Conservation (phyloP, 2,329 filamentous ascomycete genomes). For the Xylogone sp. region DNA sequence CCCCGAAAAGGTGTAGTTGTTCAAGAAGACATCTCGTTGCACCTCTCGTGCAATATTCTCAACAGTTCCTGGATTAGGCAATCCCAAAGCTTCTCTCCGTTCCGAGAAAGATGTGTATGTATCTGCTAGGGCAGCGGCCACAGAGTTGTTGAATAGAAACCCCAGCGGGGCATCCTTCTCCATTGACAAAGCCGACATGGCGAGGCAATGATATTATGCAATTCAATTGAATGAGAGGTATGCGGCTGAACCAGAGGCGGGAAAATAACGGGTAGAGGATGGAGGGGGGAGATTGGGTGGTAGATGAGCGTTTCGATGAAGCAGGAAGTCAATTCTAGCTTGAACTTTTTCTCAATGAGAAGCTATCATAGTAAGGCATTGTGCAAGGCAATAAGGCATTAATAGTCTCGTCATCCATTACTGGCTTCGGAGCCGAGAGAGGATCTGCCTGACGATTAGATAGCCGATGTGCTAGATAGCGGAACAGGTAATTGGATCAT, state of each 20-base stretch:
- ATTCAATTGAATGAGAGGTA: slow-evolving; percentile 1
- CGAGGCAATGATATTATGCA: slow-evolving; percentile 4
- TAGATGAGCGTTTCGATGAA: slow-evolving; percentile 1
- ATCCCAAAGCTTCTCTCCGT: slow-evolving; percentile 79
- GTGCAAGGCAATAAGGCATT: neutral
- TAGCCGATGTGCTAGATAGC: neutral
- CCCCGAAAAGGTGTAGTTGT: slow-evolving; percentile 95
- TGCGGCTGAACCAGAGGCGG: neutral
- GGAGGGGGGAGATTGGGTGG: slow-evolving; percentile 1
- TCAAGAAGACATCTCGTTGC: slow-evolving; percentile 92
- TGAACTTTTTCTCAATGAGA: slow-evolving; percentile 1
- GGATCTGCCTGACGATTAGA: neutral
- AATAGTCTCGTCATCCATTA: neutral
- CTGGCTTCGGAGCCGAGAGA: neutral
- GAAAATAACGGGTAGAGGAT: slow-evolving; percentile 1
- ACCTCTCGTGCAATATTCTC: slow-evolving; percentile 90
- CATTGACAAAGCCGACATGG: slow-evolving; percentile 24
- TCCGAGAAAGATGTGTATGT: slow-evolving; percentile 79
- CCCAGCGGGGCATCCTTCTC: slow-evolving; percentile 50
- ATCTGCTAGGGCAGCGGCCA: slow-evolving; percentile 68
- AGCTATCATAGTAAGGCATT: neutral
- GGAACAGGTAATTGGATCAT: neutral
- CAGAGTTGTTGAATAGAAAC: slow-evolving; percentile 70
- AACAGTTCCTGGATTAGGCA: slow-evolving; percentile 88
- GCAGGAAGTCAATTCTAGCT: neutral